phyloP scores from a whole-genome alignment of 768 basidiomycete genomes.

The Tephrocybe sp. region DNA sequence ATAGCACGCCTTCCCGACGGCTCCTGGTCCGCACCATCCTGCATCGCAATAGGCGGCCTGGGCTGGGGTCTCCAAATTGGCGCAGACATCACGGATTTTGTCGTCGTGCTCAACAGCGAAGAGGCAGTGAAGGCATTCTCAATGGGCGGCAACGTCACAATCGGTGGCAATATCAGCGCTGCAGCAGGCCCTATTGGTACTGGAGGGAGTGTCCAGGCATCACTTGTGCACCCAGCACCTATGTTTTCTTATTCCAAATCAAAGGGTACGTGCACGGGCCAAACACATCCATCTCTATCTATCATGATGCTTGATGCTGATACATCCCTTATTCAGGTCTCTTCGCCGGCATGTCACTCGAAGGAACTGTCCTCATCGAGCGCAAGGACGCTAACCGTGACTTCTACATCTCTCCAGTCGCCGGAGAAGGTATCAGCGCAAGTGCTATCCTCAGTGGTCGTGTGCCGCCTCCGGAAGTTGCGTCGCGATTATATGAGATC shows the following conservation, averaged over 20 bases:
- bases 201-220: slow-evolving; percentile 85
- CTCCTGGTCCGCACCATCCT: slow-evolving; percentile 95
- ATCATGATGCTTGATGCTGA: background rate
- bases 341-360: slow-evolving; percentile 91
- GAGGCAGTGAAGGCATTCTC: slow-evolving; percentile 96
- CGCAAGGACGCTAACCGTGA: slow-evolving; percentile 95
- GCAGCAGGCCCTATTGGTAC: slow-evolving; percentile 93
- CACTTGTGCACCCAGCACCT: slow-evolving; percentile 88
- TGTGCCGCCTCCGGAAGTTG: slow-evolving; percentile 97
- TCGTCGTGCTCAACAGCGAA: slow-evolving; percentile 94
- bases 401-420: slow-evolving; percentile 91
- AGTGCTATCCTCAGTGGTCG: slow-evolving; percentile 90
- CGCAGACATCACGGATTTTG: slow-evolving; percentile 93
- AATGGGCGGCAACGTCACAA: slow-evolving; percentile 92
- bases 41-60: slow-evolving; percentile 93
- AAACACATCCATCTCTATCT: background rate
- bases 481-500: slow-evolving; percentile 88
- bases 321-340: slow-evolving; percentile 51
- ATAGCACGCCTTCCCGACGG: slow-evolving; percentile 92
- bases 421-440: slow-evolving; percentile 87
- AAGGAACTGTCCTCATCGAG: slow-evolving; percentile 93
- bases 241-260: slow-evolving; percentile 98
- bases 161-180: slow-evolving; percentile 86
- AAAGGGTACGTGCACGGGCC: slow-evolving; percentile 57
- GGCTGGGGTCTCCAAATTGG: slow-evolving; percentile 96